Conservation (phyloP, 2,329 filamentous ascomycete species). For the Dryadomyces quercivorus region DNA sequence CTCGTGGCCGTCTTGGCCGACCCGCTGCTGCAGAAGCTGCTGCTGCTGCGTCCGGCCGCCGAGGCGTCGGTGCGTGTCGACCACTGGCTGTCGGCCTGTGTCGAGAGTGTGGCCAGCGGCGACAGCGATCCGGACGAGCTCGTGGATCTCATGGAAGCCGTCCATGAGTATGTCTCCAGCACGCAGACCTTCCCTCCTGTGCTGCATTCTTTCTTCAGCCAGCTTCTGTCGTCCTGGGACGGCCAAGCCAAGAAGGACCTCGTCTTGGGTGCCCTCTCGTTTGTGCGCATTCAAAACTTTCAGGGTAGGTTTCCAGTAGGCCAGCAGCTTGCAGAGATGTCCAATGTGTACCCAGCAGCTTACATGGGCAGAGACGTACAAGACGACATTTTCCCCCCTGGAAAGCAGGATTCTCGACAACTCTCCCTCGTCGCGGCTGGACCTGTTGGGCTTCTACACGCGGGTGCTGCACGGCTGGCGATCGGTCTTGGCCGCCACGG, state of each 20-base stretch:
- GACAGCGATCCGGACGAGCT: slow-evolving; percentile 34
- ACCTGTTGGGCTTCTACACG: slow-evolving; percentile 56
- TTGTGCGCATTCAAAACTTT: slow-evolving; percentile 42
- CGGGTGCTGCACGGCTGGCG: slow-evolving; percentile 51
- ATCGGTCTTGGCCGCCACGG: slow-evolving; percentile 27
- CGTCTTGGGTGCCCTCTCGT: slow-evolving; percentile 47
- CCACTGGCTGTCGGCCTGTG: slow-evolving; percentile 45
- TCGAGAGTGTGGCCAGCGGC: slow-evolving; percentile 42
- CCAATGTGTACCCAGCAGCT: too few species aligned
- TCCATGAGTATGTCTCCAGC: slow-evolving; percentile 42
- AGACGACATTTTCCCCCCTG: slow-evolving; percentile 35
- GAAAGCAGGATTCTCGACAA: slow-evolving; percentile 39
- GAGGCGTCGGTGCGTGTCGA: slow-evolving; percentile 39
- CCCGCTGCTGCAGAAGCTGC: slow-evolving; percentile 65
- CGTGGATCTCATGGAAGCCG: slow-evolving; percentile 40
- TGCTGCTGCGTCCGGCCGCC: slow-evolving; percentile 49
- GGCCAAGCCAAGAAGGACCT: slow-evolving; percentile 39
- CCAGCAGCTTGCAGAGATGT: too few species aligned
- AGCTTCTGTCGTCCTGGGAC: slow-evolving; percentile 50
- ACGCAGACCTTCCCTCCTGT: slow-evolving; percentile 18
- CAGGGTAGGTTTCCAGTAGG: slow-evolving; percentile 1
- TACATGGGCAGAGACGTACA: slow-evolving; percentile 32
- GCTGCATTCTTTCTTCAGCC: slow-evolving; percentile 24
- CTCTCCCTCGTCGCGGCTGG: slow-evolving; percentile 37
- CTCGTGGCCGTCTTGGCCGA: slow-evolving; percentile 66